Base-by-base conservation (phyloP, 2,329 filamentous ascomycete species). In the Cephalotrichum gorgonifer region DNA sequence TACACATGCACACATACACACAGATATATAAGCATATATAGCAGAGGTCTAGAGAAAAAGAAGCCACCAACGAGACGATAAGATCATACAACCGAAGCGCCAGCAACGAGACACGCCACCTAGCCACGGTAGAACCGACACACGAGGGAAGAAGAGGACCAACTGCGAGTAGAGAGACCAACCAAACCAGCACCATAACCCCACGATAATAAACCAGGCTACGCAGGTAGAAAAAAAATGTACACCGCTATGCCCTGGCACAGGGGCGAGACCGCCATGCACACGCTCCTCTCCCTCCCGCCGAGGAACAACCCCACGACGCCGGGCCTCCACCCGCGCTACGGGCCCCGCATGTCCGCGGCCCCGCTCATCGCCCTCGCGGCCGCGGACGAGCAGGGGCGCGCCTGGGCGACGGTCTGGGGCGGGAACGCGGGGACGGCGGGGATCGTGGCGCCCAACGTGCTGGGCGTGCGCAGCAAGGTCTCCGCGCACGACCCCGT, bases 351-450 rank as follows among this genome's bases (percentile, higher is more conserved):
- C 53, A 71, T 89, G 3, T 70, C 75, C 46, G 66, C 67, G 15
- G 81, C 79, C 1, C 81, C 86, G 1, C 70, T 93, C 7, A 69
- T 93, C 14, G 86, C 86, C 0, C 65, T 94, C 17, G 88, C 88
- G 1, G 78, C 85, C 0, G 65, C 90, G 2, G 87, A 93, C 58
- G 63, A 66, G 2, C 58, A 79, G 20, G 75, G 75, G 2, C 69
- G 78, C 20, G 86, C 85, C 2, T 94, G 88, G 88, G 85, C 83
- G 15, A 85, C 85, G 0, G 54, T 94, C 7, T 85, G 85, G 79
- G 86, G 86, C n/a, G 88, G 88, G 15, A 70, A 82, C 51, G 64
- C 75, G 1, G 85, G 85, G 0, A 86, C 91, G 55, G 78, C 80
- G 0, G 70, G 74, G 44, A 74, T 79, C 0, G 66, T 90, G 0